phyloP scores from a whole-genome alignment of 306 rosid species.

The Malus domestica region ASM211411v1 NC_041789.1:22176501-22177000 shows the following conservation, averaged over 20 bases:
- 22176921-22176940: constrained; percentile 1
- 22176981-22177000: constrained; percentile 28
- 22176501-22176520: constrained; percentile 94
- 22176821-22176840: constrained; percentile 65
- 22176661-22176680: neutral
- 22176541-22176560: constrained; percentile 98
- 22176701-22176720: neutral
- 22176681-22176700: neutral
- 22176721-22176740: neutral
- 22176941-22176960: neutral
- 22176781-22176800: constrained; percentile 61
- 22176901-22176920: constrained; percentile 55
- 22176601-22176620: neutral
- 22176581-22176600: constrained; percentile 8
- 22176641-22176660: neutral
- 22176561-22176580: constrained; percentile 98
- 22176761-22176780: constrained; percentile 88
- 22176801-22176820: constrained; percentile 86
- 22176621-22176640: neutral
- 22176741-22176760: constrained; percentile 68
- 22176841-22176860: constrained; percentile 70
- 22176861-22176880: constrained; percentile 78
- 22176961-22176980: constrained; percentile 12
- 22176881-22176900: constrained; percentile 80
- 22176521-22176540: constrained; percentile 99